Percentiles rank a stretch among this genome's conserved stretches.
phyloP scores from a whole-genome alignment of 2,329 filamentous ascomycete genomes.

The Sarocladiaceae sp. region DNA sequence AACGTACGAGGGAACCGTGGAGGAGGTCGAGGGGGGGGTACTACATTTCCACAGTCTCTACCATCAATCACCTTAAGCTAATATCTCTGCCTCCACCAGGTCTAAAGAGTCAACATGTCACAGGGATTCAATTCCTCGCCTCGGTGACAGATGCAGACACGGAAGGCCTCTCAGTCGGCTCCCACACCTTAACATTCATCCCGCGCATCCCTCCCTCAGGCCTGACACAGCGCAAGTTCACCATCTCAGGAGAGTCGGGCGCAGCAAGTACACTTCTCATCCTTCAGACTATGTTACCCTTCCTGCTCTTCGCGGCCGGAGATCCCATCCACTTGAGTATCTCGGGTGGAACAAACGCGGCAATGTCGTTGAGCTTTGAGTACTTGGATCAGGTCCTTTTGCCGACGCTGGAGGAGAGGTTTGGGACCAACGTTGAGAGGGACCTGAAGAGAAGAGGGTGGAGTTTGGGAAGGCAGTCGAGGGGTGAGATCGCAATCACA shows the following conservation, averaged over 20 bases:
- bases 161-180: slow-evolving; percentile 47
- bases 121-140: slow-evolving; percentile 51
- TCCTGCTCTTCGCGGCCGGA: slow-evolving; percentile 48
- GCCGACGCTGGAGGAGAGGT: slow-evolving; percentile 46
- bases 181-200: slow-evolving; percentile 42
- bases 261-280: slow-evolving; percentile 54
- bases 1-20: slow-evolving; percentile 52
- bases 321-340: slow-evolving; percentile 47
- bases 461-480: slow-evolving; percentile 35
- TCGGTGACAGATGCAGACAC: slow-evolving; percentile 46
- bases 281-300: slow-evolving; percentile 57
- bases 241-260: slow-evolving; percentile 43
- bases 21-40: slow-evolving; percentile 7
- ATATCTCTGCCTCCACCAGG: slow-evolving; percentile 29
- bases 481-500: slow-evolving; percentile 41
- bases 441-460: slow-evolving; percentile 45
- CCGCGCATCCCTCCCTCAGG: slow-evolving; percentile 35
- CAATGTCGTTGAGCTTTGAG: slow-evolving; percentile 54
- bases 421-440: slow-evolving; percentile 43
- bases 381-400: slow-evolving; percentile 60
- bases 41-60: not conserved
- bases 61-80: not conserved
- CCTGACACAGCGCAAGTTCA: slow-evolving; percentile 38
- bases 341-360: slow-evolving; percentile 55
- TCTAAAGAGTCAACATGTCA: slow-evolving; percentile 57